Base-by-base conservation (phyloP, 140 eudicot genomes). In the Cichorium intybus region DNA sequence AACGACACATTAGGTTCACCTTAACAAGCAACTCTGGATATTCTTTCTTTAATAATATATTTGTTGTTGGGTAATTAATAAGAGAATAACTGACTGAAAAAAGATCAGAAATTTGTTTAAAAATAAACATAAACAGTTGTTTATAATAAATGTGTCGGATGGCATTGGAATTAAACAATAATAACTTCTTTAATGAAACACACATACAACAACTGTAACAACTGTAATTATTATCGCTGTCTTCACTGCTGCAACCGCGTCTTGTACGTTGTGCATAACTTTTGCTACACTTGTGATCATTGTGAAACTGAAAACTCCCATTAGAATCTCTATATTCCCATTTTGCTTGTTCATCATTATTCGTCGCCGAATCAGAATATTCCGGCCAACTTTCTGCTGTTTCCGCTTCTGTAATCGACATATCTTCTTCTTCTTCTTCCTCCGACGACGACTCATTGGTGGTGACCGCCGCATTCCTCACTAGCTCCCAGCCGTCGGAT, bases 401-500 rank as follows among this genome's bases (percentile, higher is more conserved):
- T 58, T 48, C 73, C 47, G 16, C 66, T 14, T 27, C 64, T 8
- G 55, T 62, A 72, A 34, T 24, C 1, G 4, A 18, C 34, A 75
- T 21, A 4, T 27, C 55, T 7, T 15, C 49, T 8, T 35, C 74
- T 14, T 39, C 56, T 51, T 62, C 65, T n/a, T n/a, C n/a, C n/a
- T n/a, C n/a, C n/a, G n/a, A n/a, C 17, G 59, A 52, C 3, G 7
- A 29, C 21, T 46, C 66, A 10, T 4, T 11, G 23, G 29, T 15
- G 48, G 14, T 28, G 17, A 46, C 43, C 4, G 16, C 15, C 47
- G 29, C 26, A 28, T 26, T 45, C 45, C 95, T 78, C 60, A 80
- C 95, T 69, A 49, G 22, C 73, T 66, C 62, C 96, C 96, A 89
- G 20, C 84, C 96, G 33, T 83, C 86, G 2, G 88, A 77, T 68